phyloP scores from a whole-genome alignment of 371 early-diverging fungal genomes.

The Circinella minor region DNA sequence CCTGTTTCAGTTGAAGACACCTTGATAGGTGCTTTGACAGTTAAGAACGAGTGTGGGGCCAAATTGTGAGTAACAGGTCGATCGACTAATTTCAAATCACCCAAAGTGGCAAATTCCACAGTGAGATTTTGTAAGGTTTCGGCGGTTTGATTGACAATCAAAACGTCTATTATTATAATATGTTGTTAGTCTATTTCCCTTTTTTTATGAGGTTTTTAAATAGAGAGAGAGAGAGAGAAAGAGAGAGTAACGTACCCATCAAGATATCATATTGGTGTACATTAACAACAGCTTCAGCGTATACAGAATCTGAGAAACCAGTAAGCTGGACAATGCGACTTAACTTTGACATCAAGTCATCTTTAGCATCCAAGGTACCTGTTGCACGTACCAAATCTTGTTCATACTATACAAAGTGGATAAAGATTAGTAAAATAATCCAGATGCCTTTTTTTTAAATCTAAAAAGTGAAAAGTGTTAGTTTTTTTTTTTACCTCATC shows the following conservation, averaged over 20 bases:
- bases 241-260: conserved; percentile 58
- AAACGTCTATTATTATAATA: conserved; percentile 66
- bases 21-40: conserved; percentile 96
- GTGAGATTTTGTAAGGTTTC: conserved; percentile 96
- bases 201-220: too few species aligned
- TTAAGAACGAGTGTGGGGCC: conserved; percentile 92
- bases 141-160: conserved; percentile 98
- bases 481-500: conserved; percentile 63
- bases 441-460: too few species aligned
- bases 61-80: conserved; percentile 89
- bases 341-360: conserved; percentile 84
- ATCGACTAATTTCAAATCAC: conserved; percentile 97
- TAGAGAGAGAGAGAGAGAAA: background rate
- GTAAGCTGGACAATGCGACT: conserved; percentile 96
- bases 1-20: conserved; percentile 98
- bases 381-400: conserved; percentile 89
- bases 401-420: conserved; percentile 62
- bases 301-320: conserved; percentile 97
- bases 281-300: conserved; percentile 97
- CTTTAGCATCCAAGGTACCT: conserved; percentile 72
- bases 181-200: too few species aligned
- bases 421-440: background rate
- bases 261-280: conserved; percentile 97
- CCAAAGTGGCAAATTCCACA: conserved; percentile 96
- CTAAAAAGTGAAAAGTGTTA: too few species aligned